Base-by-base conservation (phyloP, 2,329 filamentous ascomycete species). In the Ophiognomonia clavigignenti-juglandacearum region DNA sequence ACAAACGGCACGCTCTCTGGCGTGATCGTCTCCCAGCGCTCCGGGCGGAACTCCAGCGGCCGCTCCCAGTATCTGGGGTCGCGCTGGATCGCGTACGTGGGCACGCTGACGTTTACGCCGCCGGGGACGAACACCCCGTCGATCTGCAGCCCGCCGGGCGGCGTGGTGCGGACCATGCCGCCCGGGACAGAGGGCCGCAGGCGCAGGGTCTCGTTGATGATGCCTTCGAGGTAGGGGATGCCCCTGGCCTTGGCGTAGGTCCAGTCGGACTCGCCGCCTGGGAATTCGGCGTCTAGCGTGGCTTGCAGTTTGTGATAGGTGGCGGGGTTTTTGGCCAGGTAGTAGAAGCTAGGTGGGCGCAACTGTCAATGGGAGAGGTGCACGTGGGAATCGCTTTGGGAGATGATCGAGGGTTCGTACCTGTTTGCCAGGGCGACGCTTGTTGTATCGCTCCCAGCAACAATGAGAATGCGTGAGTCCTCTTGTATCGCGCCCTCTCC, bases 41-140 rank as follows among this genome's bases (percentile, higher is more conserved):
- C 55, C 3, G 55, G 55, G 18, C 48, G 19, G 35, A 57, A 55
- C 39, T 38, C 40, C n/a, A 39, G 19, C 6, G 43, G 45, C 18
- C 23, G 14, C 4, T 43, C 37, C 49, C 47, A 56, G 32, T 53
- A 55, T n/a, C 52, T 48, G 4, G 34, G 23, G 40, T 58, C 54
- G 11, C 47, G 43, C 11, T 56, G 53, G 4, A 57, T 51, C 23
- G 32, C 34, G 38, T 47, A 43, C 2, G 49, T 20, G 8, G 43
- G 44, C 11, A 53, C 40, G 13, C 36, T 45, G 6, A 53, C 37
- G 27, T 42, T 45, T 1, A 40, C 47, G 11, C 50, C 34, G 6
- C 47, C 50, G 14, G 50, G 47, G 16, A 53, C 38, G n/a, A 39
- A 43, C 3, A 48, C 35, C 29, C 39, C 44, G 23, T 53, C 47